These are phyloP conservation scores for Mucor plumbeus DNA, from an alignment of 371 early-diverging fungal species.

Conservation along the genomic window DNA sequence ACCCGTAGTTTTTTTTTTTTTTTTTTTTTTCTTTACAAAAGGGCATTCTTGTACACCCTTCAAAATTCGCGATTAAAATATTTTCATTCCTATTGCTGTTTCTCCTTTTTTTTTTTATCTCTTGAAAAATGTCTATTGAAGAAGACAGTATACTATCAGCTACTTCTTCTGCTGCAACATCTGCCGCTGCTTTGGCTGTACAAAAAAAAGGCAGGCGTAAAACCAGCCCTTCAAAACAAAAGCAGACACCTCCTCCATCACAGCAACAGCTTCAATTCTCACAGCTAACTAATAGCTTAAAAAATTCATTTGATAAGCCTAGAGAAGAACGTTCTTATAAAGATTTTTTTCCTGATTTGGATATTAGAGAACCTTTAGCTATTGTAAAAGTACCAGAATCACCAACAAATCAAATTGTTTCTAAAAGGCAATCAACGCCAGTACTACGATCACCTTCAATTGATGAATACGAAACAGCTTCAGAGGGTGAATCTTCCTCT, in stretches of 20 bases:
- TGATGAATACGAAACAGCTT: conserved; percentile 18
- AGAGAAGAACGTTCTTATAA: conserved; percentile 84
- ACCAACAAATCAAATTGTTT: background rate
- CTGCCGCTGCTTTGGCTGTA: background rate
- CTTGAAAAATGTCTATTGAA: conserved; percentile 2
- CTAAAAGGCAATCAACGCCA: background rate
- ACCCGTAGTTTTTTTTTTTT: too few relatives aligned
- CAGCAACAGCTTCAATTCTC: background rate
- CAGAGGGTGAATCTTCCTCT: conserved; percentile 9
- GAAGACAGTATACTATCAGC: background rate
- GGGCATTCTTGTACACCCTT: background rate
- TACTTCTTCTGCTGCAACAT: background rate
- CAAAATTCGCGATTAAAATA: conserved; percentile 8
- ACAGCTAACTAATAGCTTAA: background rate
- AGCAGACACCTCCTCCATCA: background rate
- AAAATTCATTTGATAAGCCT: conserved; percentile 45
- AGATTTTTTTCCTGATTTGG: conserved; percentile 84
- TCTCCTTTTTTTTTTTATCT: background rate
- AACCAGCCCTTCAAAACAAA: conserved; percentile 3
- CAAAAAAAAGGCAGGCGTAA: conserved; percentile 27
- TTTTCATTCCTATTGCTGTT: conserved; percentile 2
- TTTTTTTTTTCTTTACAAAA: too few relatives aligned
- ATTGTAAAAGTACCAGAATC: conserved; percentile 34
- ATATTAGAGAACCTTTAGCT: conserved; percentile 55
- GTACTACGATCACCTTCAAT: conserved; percentile 2